Percentiles rank a stretch among this genome's conserved stretches.
Evolutionary conservation across 306 rosid genomes (phyloP).

Genomic region (Malus sylvestris): DNA sequence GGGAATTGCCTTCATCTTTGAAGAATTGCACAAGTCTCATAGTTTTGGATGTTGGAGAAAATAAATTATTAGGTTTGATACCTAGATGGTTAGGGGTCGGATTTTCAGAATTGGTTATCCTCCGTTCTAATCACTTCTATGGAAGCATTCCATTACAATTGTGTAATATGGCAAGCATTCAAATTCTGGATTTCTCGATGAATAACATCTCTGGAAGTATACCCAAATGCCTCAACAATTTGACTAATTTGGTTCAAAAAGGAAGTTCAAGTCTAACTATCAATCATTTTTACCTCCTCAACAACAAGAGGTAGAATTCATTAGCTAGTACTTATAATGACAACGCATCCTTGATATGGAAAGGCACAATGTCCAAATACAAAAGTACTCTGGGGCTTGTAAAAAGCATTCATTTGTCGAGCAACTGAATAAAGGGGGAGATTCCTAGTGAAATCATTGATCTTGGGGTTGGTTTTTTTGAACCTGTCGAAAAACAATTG

Average conservation of each 20-base stretch:
- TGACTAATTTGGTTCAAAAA: background rate
- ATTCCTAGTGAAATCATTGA: conserved; percentile 1
- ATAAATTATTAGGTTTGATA: background rate
- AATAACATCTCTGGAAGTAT: background rate
- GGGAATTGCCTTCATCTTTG: background rate
- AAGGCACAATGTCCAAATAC: background rate
- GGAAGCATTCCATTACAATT: background rate
- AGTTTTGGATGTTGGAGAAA: conserved; percentile 5
- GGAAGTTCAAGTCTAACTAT: background rate
- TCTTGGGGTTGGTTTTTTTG: background rate
- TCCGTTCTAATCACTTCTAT: background rate
- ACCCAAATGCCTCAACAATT: background rate
- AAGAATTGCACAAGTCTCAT: background rate
- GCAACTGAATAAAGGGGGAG: no score
- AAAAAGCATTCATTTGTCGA: background rate
- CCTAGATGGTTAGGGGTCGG: conserved; percentile 3
- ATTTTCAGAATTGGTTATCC: background rate
- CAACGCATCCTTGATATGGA: background rate
- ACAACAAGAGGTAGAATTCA: no score
- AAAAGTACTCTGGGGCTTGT: background rate
- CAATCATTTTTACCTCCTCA: fast-evolving
- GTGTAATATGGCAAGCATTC: background rate
- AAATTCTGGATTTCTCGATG: conserved; percentile 2
- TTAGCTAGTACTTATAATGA: background rate
- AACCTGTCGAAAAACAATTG: conserved; percentile 15